Evolutionary conservation across 176 grass and related monocot species (phyloP), one percentile per base, ranked within the genome.

Genomic region (Ananas comosus): DNA sequence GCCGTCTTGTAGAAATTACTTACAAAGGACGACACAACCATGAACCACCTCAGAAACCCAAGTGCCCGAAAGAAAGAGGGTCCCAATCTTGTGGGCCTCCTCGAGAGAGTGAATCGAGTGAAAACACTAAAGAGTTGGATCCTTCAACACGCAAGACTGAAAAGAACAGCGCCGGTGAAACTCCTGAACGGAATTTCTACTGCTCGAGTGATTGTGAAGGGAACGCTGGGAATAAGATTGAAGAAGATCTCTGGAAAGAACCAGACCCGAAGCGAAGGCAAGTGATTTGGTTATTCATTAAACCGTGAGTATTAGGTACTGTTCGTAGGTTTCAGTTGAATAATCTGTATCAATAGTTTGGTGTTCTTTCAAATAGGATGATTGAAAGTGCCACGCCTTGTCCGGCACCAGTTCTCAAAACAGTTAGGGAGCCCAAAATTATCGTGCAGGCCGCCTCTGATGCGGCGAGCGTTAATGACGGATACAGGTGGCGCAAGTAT

Each of bases 11-110:
- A 49, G 79, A 91, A 63, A 91, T 91, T 80, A 82, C 88, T 74
- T 91, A 88, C 71, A 91, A 80, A 76, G 88, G 85, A 28, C 79
- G 87, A 27, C 85, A 88, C 50, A 87, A 78, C 48, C 88, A 91
- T 71, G 72, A 64, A 23, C 82, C 70, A 16, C 85, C 79, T 58
- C 66, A 85, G 65, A 91, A 88, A 42, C 33, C 33, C 79, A 87
- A 83, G 61, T 76, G 82, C 53, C 77, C 79, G 49, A 91, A 82
- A 79, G 82, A 88, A 77, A 79, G 81, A 50, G 78, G 75, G 33
- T 42, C 33, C 0, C 33, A 42, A 42, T 42, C 33, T 42, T 42
- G 33, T 1, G 33, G 66, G 76, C 56, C 21, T 61, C 21, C 8
- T 22, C 6, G 21, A 61, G 17, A 18, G 56, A 61, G 2, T 22